These are phyloP conservation scores for Phytophthora pinifolia DNA, from an alignment of 352 stramenopile species.

Conservation along the genomic window DNA sequence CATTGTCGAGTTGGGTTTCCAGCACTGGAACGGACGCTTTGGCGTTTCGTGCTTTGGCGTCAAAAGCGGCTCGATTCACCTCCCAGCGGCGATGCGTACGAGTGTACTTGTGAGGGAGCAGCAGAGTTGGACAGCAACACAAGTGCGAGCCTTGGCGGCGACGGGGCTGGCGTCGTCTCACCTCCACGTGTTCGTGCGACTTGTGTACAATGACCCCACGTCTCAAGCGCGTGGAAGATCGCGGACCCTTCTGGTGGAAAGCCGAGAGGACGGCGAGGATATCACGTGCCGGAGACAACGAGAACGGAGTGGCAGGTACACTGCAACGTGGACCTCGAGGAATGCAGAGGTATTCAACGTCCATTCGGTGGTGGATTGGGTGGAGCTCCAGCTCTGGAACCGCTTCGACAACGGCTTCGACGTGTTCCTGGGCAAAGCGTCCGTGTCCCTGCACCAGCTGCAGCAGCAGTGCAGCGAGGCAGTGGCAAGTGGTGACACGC, in stretches of 20 bases:
- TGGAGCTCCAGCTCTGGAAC: slow-evolving; percentile 74
- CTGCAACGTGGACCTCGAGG: slow-evolving; percentile 30
- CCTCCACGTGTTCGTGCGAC: slow-evolving; percentile 41
- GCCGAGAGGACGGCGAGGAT: slow-evolving; percentile 7
- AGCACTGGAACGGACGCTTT: slow-evolving; percentile 13
- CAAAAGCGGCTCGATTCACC: slow-evolving; percentile 17
- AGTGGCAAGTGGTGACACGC: background rate
- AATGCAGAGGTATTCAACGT: slow-evolving; percentile 28
- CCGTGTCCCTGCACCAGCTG: slow-evolving; percentile 37
- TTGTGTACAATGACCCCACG: slow-evolving; percentile 43
- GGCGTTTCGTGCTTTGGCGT: slow-evolving; percentile 19
- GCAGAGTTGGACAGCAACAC: slow-evolving; percentile 27
- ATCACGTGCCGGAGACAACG: slow-evolving; percentile 20
- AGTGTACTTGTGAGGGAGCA: background rate
- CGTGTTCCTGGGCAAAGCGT: slow-evolving; percentile 50
- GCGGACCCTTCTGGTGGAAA: slow-evolving; percentile 22
- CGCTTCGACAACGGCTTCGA: slow-evolving; percentile 52
- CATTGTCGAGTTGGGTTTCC: slow-evolving; percentile 23
- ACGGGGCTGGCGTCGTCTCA: slow-evolving; percentile 50
- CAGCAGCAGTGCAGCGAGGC: slow-evolving; percentile 11
- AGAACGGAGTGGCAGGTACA: slow-evolving; percentile 43
- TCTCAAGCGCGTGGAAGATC: slow-evolving; percentile 3
- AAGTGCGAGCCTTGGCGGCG: slow-evolving; percentile 33
- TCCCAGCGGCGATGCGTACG: background rate
- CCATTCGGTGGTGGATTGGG: slow-evolving; percentile 34